A percentile compares a stretch with the other conserved stretches of the same genome.
Conservation (phyloP, 371 early-diverging fungal genomes). For the Entomophthora muscae region DNA sequence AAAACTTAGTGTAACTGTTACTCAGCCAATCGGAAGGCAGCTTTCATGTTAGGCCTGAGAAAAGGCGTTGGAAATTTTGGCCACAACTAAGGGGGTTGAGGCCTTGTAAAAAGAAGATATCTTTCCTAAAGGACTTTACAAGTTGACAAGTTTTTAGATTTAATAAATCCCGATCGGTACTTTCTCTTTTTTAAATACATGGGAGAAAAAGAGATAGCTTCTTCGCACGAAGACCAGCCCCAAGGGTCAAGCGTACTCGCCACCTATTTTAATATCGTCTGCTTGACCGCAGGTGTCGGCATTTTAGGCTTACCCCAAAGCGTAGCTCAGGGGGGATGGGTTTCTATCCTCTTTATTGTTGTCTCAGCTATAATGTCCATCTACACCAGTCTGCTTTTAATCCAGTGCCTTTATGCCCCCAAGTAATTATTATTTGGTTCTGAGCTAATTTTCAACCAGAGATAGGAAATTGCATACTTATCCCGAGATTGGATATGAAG, state of each 20-base stretch:
- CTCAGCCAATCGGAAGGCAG: no score
- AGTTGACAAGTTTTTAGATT: no score
- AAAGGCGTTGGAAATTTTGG: no score
- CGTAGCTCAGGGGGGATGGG: background rate
- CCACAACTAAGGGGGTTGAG: no score
- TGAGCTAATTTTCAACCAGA: background rate
- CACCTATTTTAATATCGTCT: slow-evolving; percentile 5
- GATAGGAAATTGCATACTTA: background rate
- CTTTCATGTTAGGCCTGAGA: no score
- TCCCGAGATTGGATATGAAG: background rate
- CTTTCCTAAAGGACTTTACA: no score
- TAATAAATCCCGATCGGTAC: no score
- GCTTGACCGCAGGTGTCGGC: slow-evolving; percentile 4
- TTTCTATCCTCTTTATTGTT: background rate
- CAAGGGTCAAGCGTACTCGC: background rate
- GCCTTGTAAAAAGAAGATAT: no score
- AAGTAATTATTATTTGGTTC: background rate
- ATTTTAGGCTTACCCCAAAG: background rate
- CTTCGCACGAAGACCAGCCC: no score
- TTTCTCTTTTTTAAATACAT: no score
- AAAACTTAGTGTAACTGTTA: no score
- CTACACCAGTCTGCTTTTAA: background rate
- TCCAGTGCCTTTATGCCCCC: slow-evolving; percentile 1
- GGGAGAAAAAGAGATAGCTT: no score
- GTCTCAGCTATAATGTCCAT: background rate